phyloP scores from a whole-genome alignment of 108 stramenopile genomes.

The Pseudonitzschia multiseries region DNA sequence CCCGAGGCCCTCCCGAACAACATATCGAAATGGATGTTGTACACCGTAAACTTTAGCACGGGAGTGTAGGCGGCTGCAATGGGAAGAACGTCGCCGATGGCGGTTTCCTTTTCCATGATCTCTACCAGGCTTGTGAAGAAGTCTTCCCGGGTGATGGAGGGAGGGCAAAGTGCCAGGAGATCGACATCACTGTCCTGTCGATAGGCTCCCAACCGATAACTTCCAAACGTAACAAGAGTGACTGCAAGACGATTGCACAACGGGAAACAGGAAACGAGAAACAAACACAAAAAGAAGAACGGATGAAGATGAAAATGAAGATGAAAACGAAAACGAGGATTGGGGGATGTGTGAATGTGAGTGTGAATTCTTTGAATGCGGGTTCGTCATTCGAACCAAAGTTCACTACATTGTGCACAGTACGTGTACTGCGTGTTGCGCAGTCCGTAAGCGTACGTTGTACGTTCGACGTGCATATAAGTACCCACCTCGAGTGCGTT shows the following conservation, averaged over 20 bases:
- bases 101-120: conserved; percentile 34
- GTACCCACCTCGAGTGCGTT: conserved; percentile 8
- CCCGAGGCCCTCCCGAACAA: conserved; percentile 56
- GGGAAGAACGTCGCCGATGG: conserved; percentile 44
- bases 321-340: neutral
- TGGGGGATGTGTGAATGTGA: too few relatives aligned
- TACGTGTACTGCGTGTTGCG: too few relatives aligned
- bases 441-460: too few relatives aligned
- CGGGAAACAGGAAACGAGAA: neutral
- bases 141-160: conserved; percentile 46
- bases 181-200: conserved; percentile 70
- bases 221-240: conserved; percentile 62
- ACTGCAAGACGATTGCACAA: neutral
- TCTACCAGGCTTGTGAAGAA: conserved; percentile 65
- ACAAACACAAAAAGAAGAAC: neutral
- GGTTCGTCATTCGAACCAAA: too few relatives aligned
- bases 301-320: neutral
- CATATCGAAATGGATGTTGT: conserved; percentile 68
- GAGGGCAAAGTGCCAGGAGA: conserved; percentile 57
- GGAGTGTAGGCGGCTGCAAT: conserved; percentile 73
- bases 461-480: too few relatives aligned
- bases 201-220: conserved; percentile 74
- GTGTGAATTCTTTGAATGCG: too few relatives aligned
- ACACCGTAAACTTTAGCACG: conserved; percentile 71
- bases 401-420: too few relatives aligned